These are phyloP conservation scores for Samsoniella hepiali DNA, from an alignment of 2,329 filamentous ascomycete genomes.

Conservation along the genomic window DNA sequence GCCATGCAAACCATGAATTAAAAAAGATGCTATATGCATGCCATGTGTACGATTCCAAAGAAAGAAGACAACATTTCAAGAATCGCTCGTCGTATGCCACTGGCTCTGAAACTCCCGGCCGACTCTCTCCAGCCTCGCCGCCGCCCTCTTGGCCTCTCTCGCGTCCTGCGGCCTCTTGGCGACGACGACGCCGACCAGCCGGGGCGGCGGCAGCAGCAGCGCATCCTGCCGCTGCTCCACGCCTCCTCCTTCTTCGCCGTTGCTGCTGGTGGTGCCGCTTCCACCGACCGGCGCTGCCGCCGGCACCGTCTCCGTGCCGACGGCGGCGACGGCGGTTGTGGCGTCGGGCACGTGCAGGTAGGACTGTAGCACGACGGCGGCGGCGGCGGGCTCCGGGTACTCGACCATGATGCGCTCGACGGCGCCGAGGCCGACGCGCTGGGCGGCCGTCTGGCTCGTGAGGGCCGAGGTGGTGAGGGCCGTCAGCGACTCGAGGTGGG, in stretches of 20 bases:
- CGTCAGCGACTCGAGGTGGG: slow-evolving; percentile 49
- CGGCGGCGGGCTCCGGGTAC: slow-evolving; percentile 39
- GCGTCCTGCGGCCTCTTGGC: slow-evolving; percentile 46
- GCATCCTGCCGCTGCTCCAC: neutral
- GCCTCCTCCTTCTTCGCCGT: slow-evolving; percentile 3
- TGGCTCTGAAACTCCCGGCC: slow-evolving; percentile 53
- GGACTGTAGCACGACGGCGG: slow-evolving; percentile 42
- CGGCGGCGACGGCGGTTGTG: neutral
- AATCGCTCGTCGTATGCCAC: slow-evolving; percentile 38
- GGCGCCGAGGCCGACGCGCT: slow-evolving; percentile 50
- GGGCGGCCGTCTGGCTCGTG: slow-evolving; percentile 49
- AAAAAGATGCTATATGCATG: neutral
- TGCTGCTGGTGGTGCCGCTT: neutral
- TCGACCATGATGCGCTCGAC: slow-evolving; percentile 59
- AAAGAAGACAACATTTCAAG: neutral
- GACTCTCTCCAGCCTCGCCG: slow-evolving; percentile 51
- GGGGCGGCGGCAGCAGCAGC: slow-evolving; percentile 37
- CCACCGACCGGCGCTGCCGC: neutral
- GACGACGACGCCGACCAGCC: slow-evolving; percentile 54
- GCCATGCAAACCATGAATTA: neutral
- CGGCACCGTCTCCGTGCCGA: neutral
- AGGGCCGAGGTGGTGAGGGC: slow-evolving; percentile 52
- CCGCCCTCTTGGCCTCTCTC: slow-evolving; percentile 51
- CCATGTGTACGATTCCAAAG: neutral
- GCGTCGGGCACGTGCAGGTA: slow-evolving; percentile 40